Conservation (phyloP, 176 grass and related monocot genomes). For the Puccinellia tenuiflora region DNA sequence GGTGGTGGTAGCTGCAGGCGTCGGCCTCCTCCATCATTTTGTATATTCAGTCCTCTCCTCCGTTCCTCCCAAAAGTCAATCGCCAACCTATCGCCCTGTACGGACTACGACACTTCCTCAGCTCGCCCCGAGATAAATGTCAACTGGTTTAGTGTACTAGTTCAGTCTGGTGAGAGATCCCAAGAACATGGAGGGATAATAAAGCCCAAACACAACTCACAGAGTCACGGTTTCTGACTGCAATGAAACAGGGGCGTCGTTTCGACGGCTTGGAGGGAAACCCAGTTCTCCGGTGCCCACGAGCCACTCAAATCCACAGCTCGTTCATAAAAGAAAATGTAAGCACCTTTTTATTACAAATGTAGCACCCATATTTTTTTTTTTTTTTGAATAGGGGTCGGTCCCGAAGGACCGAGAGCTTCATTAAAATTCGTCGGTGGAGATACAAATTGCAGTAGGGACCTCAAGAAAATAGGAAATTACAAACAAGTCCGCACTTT, state of each 20-base stretch:
- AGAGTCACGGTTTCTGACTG: too few relatives aligned
- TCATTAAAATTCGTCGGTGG: too few relatives aligned
- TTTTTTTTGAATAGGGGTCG: too few relatives aligned
- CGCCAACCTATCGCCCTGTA: not conserved
- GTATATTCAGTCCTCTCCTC: not conserved
- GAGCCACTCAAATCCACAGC: too few relatives aligned
- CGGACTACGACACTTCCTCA: not conserved
- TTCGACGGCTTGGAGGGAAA: not conserved
- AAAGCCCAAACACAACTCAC: not conserved
- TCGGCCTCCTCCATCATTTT: not conserved
- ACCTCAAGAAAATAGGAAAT: too few relatives aligned
- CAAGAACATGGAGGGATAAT: not conserved
- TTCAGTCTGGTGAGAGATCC: slow-evolving; percentile 3
- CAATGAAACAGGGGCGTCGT: not conserved
- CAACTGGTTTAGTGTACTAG: not conserved
- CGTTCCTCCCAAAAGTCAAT: slow-evolving; percentile 18
- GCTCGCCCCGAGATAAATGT: slow-evolving; percentile 17
- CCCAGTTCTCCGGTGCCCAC: too few relatives aligned
- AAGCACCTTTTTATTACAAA: too few relatives aligned
- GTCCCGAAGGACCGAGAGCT: too few relatives aligned
- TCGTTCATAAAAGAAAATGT: too few relatives aligned
- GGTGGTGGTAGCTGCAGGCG: not conserved
- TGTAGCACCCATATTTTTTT: too few relatives aligned
- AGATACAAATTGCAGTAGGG: too few relatives aligned
- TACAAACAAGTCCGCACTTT: too few relatives aligned